These are phyloP conservation scores for Neodidymelliopsis sp. DNA, from an alignment of 2,329 filamentous ascomycete genomes.

Conservation along the genomic window DNA sequence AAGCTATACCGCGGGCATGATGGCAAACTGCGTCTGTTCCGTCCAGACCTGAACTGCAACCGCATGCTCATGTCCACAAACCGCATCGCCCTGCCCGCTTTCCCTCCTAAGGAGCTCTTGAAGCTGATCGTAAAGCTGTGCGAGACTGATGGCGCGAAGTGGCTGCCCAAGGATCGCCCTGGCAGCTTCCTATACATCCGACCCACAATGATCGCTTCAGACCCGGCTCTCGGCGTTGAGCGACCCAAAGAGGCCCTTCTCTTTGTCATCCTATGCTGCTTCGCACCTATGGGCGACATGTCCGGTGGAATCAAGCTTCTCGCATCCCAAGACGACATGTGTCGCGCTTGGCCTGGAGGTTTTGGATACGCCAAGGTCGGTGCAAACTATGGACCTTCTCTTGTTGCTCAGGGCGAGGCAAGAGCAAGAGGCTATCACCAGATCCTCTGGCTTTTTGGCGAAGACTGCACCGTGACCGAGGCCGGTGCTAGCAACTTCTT, in stretches of 20 bases:
- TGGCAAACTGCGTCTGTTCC: constrained; percentile 77
- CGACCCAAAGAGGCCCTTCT: constrained; percentile 83
- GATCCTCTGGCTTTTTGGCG: constrained; percentile 91
- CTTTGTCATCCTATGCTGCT: constrained; percentile 73
- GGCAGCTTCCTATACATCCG: constrained; percentile 84
- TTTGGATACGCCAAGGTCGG: constrained; percentile 93
- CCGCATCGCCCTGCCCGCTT: constrained; percentile 77
- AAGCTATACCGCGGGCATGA: constrained; percentile 76
- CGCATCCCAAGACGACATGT: constrained; percentile 80
- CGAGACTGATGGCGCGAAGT: constrained; percentile 76
- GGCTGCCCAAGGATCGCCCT: constrained; percentile 74
- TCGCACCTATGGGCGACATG: constrained; percentile 54
- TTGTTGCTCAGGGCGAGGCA: constrained; percentile 81
- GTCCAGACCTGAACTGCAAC: constrained; percentile 74
- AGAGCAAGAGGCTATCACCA: constrained; percentile 79
- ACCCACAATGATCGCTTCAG: constrained; percentile 85
- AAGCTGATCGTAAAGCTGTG: constrained; percentile 76
- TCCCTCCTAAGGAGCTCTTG: constrained; percentile 74
- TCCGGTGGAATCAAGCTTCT: constrained; percentile 69
- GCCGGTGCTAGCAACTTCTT: constrained; percentile 95
- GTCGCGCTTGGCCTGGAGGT: constrained; percentile 91
- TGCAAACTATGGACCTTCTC: constrained; percentile 88
- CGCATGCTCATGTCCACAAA: constrained; percentile 64
- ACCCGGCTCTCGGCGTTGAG: constrained; percentile 80
- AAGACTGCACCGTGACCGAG: constrained; percentile 81